Evolutionary conservation across 805 yeast species (phyloP).

Genomic region (Isabelozyma rhagii): DNA sequence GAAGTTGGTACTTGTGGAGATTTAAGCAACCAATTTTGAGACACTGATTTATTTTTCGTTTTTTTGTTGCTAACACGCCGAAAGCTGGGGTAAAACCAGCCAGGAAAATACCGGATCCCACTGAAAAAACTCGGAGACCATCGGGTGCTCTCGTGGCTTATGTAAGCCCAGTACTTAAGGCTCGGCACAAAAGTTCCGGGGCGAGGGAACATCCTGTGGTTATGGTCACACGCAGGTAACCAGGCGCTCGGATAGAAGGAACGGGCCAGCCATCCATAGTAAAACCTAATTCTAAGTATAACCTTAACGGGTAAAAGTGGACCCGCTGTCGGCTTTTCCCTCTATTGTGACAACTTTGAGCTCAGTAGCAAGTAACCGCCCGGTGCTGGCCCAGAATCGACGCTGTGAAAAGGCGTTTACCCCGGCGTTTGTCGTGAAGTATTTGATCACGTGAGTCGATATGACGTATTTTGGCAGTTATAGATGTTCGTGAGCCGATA

Average conservation of each 20-base stretch:
- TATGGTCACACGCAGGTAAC: background rate
- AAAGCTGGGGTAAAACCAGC: slow-evolving; percentile 20
- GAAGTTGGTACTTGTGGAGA: slow-evolving; percentile 4
- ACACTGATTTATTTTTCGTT: background rate
- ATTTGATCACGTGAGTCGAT: too few relatives aligned
- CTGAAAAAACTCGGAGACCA: slow-evolving; percentile 2
- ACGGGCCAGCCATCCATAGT: background rate
- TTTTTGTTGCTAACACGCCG: background rate
- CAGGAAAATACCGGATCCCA: slow-evolving; percentile 9
- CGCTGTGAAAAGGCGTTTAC: too few relatives aligned
- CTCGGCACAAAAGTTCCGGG: background rate
- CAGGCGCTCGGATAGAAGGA: background rate
- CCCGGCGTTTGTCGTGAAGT: too few relatives aligned
- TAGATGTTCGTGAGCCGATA: too few relatives aligned
- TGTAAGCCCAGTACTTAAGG: slow-evolving; percentile 2
- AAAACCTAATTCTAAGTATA: too few relatives aligned
- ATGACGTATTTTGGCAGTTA: too few relatives aligned
- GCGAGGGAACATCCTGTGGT: background rate
- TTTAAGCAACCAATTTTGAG: background rate
- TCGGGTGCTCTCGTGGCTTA: slow-evolving; percentile 1
- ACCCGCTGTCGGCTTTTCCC: too few relatives aligned
- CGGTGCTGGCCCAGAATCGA: too few relatives aligned
- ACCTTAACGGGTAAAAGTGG: too few relatives aligned
- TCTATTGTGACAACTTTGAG: too few relatives aligned
- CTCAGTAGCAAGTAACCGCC: too few relatives aligned